Evolutionary conservation across 306 rosid species (phyloP), one percentile per base, ranked within the genome.

Genomic region (Lathyrus sativus): DNA sequence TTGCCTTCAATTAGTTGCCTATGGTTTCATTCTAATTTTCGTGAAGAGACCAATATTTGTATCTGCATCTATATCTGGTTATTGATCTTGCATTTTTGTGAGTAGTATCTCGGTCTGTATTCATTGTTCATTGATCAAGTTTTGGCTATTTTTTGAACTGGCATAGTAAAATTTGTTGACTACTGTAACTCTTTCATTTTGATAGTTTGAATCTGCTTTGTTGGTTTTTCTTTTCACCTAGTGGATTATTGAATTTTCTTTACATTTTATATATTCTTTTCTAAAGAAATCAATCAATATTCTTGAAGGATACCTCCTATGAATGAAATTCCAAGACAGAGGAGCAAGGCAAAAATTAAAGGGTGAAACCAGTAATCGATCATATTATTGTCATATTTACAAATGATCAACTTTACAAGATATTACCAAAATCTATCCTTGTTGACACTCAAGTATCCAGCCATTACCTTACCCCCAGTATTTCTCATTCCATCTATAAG

Each of bases 401-500:
- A 42, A 43, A n/a, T 15, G 41, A 62, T 55, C 14, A 53, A 70
- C 63, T 69, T 43, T 81, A 81, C 85, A 77, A 77, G 15, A 53
- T 22, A 4, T 51, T 81, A 90, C 97, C 98, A 90, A 79, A 90
- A 93, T 42, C 99, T 74, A 67, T 93, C 95, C 81, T 87, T 88
- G 87, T 93, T 93, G 19, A 93, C 98, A 53, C 97, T 93, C 72
- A 90, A 85, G 79, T 82, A 93, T 33, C 96, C 99, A 56, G 99
- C 83, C 96, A 88, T 93, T 8, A 88, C 97, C 81, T 88, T 90
- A 1, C 99, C 99, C 8, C 95, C 99, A 0, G 99, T 90, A 38
- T 86, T 93, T 77, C 97, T 90, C 99, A 93, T 93, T 65, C 97
- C 99, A 76, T 93, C 99, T 50, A 88, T 86, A 7, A 93, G 96